Evolutionary conservation across 2,329 filamentous ascomycete genomes (phyloP), one percentile per base, ranked within the genome.

Genomic region (Amauroascus verrucosus): DNA sequence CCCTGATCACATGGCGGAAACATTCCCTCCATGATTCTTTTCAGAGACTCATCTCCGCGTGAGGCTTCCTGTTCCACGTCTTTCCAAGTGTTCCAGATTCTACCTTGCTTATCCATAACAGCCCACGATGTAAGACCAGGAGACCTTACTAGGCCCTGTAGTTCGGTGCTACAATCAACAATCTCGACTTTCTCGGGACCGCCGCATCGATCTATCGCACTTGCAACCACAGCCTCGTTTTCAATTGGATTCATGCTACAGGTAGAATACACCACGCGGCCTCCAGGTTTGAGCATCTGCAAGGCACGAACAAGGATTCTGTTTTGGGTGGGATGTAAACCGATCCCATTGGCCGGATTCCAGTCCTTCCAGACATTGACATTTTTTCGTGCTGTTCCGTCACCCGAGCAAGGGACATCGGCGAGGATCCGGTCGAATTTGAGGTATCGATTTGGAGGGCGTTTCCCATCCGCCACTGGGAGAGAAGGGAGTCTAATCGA

Each of bases 201-300:
- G 57, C 93, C 93, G 64, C 90, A 97, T 54, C 90, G 81, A 62
- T 89, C 85, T 61, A 98, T 90, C 9, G 93, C 93, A 24, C 85
- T 84, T 0, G 87, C 83, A 56, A 98, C 76, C 14, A 97, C 89
- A 6, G 93, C 85, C 72, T 98, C 93, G 64, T 98, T 95, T 75
- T 98, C 93, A 26, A 97, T 82, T 0, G 93, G 93, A 72, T 98
- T 98, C 86, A 98, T 88, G 70, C 89, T 96, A 77, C 93, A 98
- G 18, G 93, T 98, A 2, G 91, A 97, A 74, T 97, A 98, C 50
- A 98, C 91, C 26, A 97, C 87, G 58, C 90, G 82, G 49, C 93
- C 93, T 38, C 93, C 91, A 53, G 88, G 85, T 75, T 96, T 97
- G 60, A 98, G 81, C 83, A 98, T 88, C 72, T 97, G 91, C 49